Evolutionary conservation across 495 filamentous ascomycete species (phyloP).

Genomic region (Aspergillus hancockii): DNA sequence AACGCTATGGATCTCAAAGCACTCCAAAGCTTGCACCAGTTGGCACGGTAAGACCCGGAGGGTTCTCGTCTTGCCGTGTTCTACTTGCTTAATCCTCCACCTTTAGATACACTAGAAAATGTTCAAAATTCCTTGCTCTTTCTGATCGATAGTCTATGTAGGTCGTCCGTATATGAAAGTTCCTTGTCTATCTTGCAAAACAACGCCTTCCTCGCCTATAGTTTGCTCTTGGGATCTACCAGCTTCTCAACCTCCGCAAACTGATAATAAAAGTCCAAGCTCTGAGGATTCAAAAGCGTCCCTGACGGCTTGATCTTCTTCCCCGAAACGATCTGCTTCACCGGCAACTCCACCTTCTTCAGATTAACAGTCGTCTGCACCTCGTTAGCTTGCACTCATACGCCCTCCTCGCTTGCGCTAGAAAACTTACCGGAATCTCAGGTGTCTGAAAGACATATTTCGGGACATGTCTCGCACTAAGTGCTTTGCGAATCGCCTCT

Average conservation of each 20-base stretch:
- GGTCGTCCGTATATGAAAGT: too few relatives aligned
- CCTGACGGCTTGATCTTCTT: conserved; percentile 70
- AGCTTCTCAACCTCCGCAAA: conserved; percentile 77
- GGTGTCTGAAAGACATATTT: conserved; percentile 75
- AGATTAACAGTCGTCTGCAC: conserved; percentile 73
- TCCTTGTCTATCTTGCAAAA: not conserved
- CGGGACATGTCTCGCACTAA: conserved; percentile 74
- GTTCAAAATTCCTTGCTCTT: too few relatives aligned
- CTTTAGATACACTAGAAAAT: too few relatives aligned
- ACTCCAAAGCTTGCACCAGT: too few relatives aligned
- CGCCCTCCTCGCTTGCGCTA: not conserved
- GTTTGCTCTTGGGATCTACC: conserved; percentile 21
- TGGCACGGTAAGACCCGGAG: too few relatives aligned
- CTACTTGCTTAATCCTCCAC: too few relatives aligned
- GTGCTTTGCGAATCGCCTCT: conserved; percentile 59
- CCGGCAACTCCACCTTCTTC: conserved; percentile 82
- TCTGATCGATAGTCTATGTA: too few relatives aligned
- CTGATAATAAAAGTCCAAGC: conserved; percentile 74
- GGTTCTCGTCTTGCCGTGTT: too few relatives aligned
- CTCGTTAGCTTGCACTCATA: not conserved
- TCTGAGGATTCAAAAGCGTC: conserved; percentile 71
- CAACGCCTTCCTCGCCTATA: conserved; percentile 6
- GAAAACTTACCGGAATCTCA: conserved; percentile 70
- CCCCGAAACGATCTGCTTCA: conserved; percentile 81
- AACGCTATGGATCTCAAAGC: not conserved